Conservation (phyloP, 2,329 filamentous ascomycete genomes). For the Aspergillus sp. region DNA sequence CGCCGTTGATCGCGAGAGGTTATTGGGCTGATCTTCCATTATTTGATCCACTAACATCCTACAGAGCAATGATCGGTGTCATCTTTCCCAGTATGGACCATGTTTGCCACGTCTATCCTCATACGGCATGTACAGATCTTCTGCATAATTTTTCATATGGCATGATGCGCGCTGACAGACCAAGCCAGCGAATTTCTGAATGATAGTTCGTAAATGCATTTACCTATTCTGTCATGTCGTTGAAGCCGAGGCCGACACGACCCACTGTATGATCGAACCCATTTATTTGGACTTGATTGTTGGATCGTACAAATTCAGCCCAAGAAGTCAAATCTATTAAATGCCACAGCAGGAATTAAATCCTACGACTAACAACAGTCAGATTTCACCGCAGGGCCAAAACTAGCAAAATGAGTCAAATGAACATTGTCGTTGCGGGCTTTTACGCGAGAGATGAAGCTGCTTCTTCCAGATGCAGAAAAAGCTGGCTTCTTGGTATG, state of each 20-base stretch:
- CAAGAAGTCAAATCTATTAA: neutral
- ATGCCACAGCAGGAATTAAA: neutral
- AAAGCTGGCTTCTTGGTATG: too few species aligned
- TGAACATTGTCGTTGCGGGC: too few species aligned
- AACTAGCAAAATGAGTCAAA: neutral
- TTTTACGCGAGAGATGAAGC: too few species aligned
- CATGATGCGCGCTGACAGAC: conserved; percentile 1
- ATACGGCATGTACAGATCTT: too few species aligned
- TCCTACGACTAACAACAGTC: neutral
- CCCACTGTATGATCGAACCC: conserved; percentile 2
- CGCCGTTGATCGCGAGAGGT: too few species aligned
- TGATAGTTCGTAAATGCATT: conserved; percentile 8
- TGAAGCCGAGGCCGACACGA: neutral
- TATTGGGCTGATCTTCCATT: too few species aligned
- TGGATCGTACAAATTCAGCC: neutral
- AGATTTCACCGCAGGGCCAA: neutral
- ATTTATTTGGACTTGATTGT: neutral
- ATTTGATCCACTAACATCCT: too few species aligned
- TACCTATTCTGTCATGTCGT: conserved; percentile 14
- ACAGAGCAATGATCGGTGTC: too few species aligned
- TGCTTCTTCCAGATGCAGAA: too few species aligned
- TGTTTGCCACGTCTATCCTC: too few species aligned
- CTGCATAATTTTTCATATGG: neutral
- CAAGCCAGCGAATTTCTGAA: neutral
- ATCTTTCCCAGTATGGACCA: conserved; percentile 1